A percentile compares a stretch with the other conserved stretches of the same genome.
Conservation (phyloP, 2,329 filamentous ascomycete genomes). For the Thermothelomyces thermophilus region DNA sequence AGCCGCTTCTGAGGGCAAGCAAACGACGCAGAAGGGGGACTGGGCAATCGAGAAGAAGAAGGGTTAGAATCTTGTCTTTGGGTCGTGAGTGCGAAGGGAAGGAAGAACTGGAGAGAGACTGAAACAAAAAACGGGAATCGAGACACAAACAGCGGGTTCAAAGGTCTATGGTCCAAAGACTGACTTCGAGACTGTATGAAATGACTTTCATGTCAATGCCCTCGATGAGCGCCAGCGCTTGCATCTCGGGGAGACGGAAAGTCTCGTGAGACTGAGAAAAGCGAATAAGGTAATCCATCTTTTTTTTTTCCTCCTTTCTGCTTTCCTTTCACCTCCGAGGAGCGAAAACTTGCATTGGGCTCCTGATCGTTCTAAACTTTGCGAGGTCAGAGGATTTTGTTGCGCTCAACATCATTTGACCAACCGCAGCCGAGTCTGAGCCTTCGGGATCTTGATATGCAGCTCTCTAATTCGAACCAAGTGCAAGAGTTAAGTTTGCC, state of each 20-base stretch:
- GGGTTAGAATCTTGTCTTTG: slow-evolving; percentile 16
- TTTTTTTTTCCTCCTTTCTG: background rate
- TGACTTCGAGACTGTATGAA: slow-evolving; percentile 68
- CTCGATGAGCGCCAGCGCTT: slow-evolving; percentile 67
- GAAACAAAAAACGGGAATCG: no score
- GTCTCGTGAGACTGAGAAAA: slow-evolving; percentile 85
- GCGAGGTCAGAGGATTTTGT: background rate
- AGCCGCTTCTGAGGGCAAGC: slow-evolving; percentile 56
- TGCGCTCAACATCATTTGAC: background rate
- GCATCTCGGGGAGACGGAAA: slow-evolving; percentile 80
- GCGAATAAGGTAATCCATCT: slow-evolving; percentile 74
- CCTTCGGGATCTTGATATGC: background rate
- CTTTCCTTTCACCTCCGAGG: background rate
- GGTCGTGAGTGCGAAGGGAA: slow-evolving; percentile 4
- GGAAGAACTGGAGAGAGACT: background rate
- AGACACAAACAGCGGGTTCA: no score
- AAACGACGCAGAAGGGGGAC: slow-evolving; percentile 82
- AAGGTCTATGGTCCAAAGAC: no score
- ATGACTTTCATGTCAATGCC: slow-evolving; percentile 63
- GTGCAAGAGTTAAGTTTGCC: background rate
- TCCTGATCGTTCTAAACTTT: background rate
- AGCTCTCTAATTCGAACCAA: slow-evolving; percentile 4
- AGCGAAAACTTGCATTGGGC: background rate
- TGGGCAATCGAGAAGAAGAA: slow-evolving; percentile 31
- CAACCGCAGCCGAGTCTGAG: background rate